Evolutionary conservation across 305 asterid species (phyloP), one percentile per base, ranked within the genome.

Genomic region (Plantago coronopus): DNA sequence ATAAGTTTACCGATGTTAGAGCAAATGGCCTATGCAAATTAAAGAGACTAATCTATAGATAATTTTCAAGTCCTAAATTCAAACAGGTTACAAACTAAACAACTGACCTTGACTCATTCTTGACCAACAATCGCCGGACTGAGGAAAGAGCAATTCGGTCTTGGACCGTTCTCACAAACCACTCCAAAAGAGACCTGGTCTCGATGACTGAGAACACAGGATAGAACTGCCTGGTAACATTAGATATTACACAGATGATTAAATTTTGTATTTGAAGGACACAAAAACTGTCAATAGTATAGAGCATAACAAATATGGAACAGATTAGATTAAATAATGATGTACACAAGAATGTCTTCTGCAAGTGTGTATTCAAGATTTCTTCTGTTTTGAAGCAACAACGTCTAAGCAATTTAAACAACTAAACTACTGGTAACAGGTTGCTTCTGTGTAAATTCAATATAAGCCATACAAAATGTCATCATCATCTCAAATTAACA

Each of bases 121-220:
- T 84, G 63, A 86, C 81, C 49, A 83, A 70, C 68, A 78, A 64
- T 62, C 79, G 79, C 78, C 95, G 84, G 31, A 89, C 66, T 6
- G 95, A 80, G 76, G 84, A 74, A 59, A 86, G 78, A 61, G 77
- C 74, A 55, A 93, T 81, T 70, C 88, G 84, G 50, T 83, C 88
- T 74, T 87, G 96, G 67, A 93, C 91, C 72, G 80, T 80, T 81
- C 87, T 82, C 61, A 89, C 83, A 21, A 93, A 76, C 87, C 87
- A 78, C 86, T 85, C 91, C 76, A 93, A 76, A 19, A 79, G 72
- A 72, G 81, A 75, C 64, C 81, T 76, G 64, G 68, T 59, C 67
- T 76, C 79, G 19, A 62, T 69, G 66, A 64, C 78, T 65, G 80
- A 57, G 64, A 70, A 47, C 31, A 77, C 67, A 27, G 82, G 71